Evolutionary conservation across 805 yeast genomes (phyloP).

Genomic region (Wickerhamomyces sydowiorum): DNA sequence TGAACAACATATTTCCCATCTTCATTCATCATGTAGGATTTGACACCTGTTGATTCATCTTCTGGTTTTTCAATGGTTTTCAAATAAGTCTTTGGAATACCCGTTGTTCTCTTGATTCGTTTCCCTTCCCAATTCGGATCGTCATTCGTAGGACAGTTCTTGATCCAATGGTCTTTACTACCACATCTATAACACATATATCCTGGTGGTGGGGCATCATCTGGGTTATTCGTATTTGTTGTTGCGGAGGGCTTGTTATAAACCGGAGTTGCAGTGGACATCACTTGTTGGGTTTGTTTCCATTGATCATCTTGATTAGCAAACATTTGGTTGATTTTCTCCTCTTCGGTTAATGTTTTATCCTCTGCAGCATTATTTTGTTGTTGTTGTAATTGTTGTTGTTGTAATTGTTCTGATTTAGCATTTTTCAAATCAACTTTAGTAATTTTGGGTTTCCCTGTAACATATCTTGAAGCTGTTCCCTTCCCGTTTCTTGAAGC

Average conservation of each 20-base stretch:
- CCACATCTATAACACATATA: constrained; percentile 97
- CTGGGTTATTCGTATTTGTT: constrained; percentile 30
- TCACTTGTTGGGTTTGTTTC: constrained; percentile 88
- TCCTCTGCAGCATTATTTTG: constrained; percentile 23
- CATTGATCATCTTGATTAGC: constrained; percentile 91
- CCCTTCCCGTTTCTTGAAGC: constrained; percentile 39
- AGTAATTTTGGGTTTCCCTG: constrained; percentile 59
- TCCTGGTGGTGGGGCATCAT: constrained; percentile 89
- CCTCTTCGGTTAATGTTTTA: constrained; percentile 68
- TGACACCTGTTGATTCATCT: constrained; percentile 45
- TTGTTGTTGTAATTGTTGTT: constrained; percentile 8
- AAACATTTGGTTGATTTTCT: constrained; percentile 84
- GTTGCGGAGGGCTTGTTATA: constrained; percentile 40
- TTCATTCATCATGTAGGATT: constrained; percentile 78
- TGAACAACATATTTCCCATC: constrained; percentile 95
- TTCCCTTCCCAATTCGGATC: constrained; percentile 95
- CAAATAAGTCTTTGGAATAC: constrained; percentile 92
- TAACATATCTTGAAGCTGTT: constrained; percentile 64
- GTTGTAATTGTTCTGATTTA: constrained; percentile 6
- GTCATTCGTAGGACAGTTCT: constrained; percentile 88
- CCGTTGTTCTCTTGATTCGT: constrained; percentile 86
- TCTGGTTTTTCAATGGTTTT: constrained; percentile 82
- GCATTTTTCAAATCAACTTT: constrained; percentile 23
- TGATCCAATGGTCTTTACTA: constrained; percentile 91
- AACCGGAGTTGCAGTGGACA: constrained; percentile 81